phyloP scores from a whole-genome alignment of 495 filamentous ascomycete genomes.

The Amniculicola lignicola region DNA sequence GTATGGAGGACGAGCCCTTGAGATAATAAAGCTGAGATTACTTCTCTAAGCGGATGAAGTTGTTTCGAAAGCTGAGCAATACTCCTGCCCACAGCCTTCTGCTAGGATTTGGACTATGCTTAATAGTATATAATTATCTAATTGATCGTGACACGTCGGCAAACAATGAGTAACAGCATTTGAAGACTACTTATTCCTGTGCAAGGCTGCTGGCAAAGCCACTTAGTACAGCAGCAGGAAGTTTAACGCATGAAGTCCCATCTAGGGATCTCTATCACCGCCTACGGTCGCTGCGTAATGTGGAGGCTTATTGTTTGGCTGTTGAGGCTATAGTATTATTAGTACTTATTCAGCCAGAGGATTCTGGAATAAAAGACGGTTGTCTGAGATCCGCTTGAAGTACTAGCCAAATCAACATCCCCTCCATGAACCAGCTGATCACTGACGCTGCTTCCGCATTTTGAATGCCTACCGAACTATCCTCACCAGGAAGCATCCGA shows the following conservation, averaged over 20 bases:
- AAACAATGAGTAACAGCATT: conserved; percentile 22
- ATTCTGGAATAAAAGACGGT: conserved; percentile 7
- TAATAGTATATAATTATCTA: not conserved
- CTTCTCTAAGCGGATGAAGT: not conserved
- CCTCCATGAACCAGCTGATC: conserved; percentile 10
- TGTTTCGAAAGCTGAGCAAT: conserved; percentile 7
- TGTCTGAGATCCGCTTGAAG: conserved; percentile 10
- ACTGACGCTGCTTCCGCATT: conserved; percentile 15
- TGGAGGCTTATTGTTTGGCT: conserved; percentile 19
- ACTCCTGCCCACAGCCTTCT: conserved; percentile 9
- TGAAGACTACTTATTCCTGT: conserved; percentile 20
- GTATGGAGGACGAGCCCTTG: not conserved
- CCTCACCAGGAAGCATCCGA: conserved; percentile 11
- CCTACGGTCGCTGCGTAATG: conserved; percentile 21
- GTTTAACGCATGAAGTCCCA: conserved; percentile 22
- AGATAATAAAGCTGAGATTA: conserved; percentile 1
- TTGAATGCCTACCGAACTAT: conserved; percentile 14
- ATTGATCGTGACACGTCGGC: conserved; percentile 20
- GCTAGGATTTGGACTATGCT: conserved; percentile 4
- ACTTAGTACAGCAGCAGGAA: conserved; percentile 16
- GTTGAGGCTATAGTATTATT: conserved; percentile 12
- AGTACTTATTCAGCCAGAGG: conserved; percentile 8
- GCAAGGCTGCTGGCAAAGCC: conserved; percentile 19
- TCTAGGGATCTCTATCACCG: conserved; percentile 16
- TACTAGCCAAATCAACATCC: conserved; percentile 6